Percentiles rank a stretch among this genome's conserved stretches.
phyloP scores from a whole-genome alignment of 2,329 filamentous ascomycete species.

The Venturia oleaginea region DNA sequence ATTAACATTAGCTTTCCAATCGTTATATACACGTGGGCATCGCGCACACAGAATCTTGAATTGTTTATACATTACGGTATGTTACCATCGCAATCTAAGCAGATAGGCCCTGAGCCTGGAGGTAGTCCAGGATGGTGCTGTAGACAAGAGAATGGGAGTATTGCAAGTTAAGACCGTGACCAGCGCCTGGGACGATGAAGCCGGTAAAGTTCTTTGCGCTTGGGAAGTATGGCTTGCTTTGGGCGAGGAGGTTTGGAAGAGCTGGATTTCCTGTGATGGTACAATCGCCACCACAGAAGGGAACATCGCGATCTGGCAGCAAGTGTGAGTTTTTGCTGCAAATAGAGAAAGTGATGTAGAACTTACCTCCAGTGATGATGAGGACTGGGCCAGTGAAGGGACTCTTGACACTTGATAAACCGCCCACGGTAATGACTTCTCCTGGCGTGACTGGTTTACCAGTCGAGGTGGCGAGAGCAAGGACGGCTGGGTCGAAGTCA shows the following conservation, averaged over 20 bases:
- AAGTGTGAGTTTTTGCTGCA: neutral
- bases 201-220: neutral
- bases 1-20: neutral
- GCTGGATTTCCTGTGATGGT: slow-evolving; percentile 3
- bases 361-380: slow-evolving; percentile 3
- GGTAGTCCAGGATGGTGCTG: slow-evolving; percentile 1
- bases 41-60: neutral
- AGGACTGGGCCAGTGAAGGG: neutral
- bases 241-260: neutral
- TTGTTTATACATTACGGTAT: neutral
- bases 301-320: slow-evolving; percentile 13
- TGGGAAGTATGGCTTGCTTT: neutral
- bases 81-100: neutral
- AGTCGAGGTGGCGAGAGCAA: neutral
- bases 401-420: neutral
- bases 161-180: slow-evolving; percentile 9
- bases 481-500: slow-evolving; percentile 4
- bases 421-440: slow-evolving; percentile 5
- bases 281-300: slow-evolving; percentile 26
- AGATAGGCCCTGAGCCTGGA: neutral
- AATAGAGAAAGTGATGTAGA: neutral
- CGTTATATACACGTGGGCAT: neutral
- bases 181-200: slow-evolving; percentile 11
- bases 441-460: slow-evolving; percentile 11
- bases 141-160: neutral